phyloP scores from a whole-genome alignment of 306 rosid genomes.

The Casuarina cunninghamiana region DNA sequence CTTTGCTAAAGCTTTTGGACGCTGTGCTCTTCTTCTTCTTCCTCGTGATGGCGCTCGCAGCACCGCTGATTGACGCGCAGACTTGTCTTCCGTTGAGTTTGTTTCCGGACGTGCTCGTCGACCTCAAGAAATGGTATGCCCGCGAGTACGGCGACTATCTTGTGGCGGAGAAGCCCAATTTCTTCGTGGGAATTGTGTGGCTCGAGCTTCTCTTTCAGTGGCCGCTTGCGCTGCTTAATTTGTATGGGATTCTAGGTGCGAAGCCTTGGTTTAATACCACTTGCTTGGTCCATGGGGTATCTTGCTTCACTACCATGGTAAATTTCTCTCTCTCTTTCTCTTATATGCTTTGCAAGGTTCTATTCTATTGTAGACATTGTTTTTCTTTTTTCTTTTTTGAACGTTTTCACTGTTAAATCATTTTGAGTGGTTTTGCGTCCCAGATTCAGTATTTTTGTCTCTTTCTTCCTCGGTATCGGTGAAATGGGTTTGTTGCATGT shows the following conservation, averaged over 20 bases:
- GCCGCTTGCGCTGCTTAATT: conserved; percentile 60
- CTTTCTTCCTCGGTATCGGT: neutral
- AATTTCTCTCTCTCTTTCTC: neutral
- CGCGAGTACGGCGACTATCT: conserved; percentile 57
- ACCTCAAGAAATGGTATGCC: conserved; percentile 46
- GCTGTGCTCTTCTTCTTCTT: conserved; percentile 53
- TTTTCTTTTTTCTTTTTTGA: neutral
- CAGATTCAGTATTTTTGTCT: neutral
- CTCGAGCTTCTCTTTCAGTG: conserved; percentile 73
- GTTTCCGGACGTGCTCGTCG: conserved; percentile 47
- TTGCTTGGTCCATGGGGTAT: conserved; percentile 70
- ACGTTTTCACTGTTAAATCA: too few species aligned
- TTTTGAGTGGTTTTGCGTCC: neutral
- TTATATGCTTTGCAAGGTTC: neutral
- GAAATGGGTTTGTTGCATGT: neutral
- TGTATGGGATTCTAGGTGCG: conserved; percentile 51
- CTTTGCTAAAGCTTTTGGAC: conserved; percentile 50
- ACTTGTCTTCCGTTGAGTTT: conserved; percentile 40
- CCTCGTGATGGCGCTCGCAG: conserved; percentile 37
- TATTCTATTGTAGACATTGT: neutral
- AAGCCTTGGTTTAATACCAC: conserved; percentile 76
- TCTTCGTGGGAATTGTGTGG: conserved; percentile 69
- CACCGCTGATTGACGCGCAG: conserved; percentile 63
- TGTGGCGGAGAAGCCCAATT: conserved; percentile 53
- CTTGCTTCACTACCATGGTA: conserved; percentile 67